phyloP scores from a whole-genome alignment of 805 yeast species.

The Metschnikowia amazonensis region DNA sequence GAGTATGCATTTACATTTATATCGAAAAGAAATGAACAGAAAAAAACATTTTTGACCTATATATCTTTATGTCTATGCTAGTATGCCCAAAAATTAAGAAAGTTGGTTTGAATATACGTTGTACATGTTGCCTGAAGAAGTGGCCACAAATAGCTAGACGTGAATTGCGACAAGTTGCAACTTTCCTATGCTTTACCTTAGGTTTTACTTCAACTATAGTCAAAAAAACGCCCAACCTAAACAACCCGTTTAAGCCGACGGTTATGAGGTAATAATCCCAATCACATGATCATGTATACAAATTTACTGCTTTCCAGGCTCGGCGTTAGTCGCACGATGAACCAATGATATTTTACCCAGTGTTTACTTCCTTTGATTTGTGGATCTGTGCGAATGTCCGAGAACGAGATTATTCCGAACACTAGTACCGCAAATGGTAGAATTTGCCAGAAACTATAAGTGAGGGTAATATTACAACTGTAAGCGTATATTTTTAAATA shows the following conservation, averaged over 20 bases:
- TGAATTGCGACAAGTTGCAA: background rate
- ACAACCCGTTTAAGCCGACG: too few species aligned
- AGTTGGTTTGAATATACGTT: background rate
- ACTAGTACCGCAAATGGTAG: background rate
- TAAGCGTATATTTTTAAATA: too few species aligned
- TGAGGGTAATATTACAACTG: background rate
- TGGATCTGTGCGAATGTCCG: conserved; percentile 5
- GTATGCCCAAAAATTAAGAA: background rate
- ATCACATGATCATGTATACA: background rate
- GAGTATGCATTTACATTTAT: background rate
- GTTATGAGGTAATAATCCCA: background rate
- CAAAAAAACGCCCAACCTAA: background rate
- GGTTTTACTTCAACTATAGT: background rate
- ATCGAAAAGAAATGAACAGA: background rate
- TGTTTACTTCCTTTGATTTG: conserved; percentile 1
- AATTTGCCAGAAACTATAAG: background rate
- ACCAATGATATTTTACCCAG: background rate
- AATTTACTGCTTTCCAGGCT: background rate
- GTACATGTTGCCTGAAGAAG: background rate
- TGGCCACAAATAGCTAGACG: background rate
- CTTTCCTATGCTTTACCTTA: background rate
- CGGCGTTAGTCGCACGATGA: conserved; percentile 3
- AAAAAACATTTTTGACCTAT: background rate
- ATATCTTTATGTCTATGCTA: too few species aligned
- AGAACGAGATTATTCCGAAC: background rate